Base-by-base conservation (phyloP, 768 basidiomycete genomes). In the Glaciozyma martinii region DNA sequence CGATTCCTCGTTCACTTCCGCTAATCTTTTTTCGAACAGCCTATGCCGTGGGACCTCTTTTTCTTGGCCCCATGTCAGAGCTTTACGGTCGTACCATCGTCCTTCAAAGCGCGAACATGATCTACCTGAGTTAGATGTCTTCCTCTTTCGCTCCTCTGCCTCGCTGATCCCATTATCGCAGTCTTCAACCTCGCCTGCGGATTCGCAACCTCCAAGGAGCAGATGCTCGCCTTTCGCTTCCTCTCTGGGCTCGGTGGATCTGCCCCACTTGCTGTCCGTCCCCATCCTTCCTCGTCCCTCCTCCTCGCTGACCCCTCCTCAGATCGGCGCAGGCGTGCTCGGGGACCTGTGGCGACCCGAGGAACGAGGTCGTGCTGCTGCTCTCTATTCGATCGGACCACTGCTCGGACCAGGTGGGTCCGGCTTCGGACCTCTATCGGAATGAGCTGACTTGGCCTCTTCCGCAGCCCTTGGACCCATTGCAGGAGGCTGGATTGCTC, bases 221-320 rank as follows among this genome's bases (percentile, higher is more conserved):
- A 87, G 68, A 76, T 88, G 18, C 82, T 87, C 57, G 84, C 78
- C 0, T 88, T 88, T 71, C 82, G 87, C 25, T 82, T 89, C 67
- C 75, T 88, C 3, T 77, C 86, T 1, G 87, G 87, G 3, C 63
- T 89, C 2, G 88, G 87, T 32, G 88, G 87, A 0, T 84, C 85
- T 60, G 87, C 86, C 0, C 85, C 87, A 9, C 76, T 87, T 2
- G 76, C 83, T 1, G 37, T 52, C 18, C 33, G 3, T 30, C 29
- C 53, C 3, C 12, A 15, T 33, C 56, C 27, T 9, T 40, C 42
- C n/a, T 40, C 29, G 21, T 1, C 57, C 7, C 16, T 18, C n/a
- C 32, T 3, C 32, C 7, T 33, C 21, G 16, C 57, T 30, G 27
- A 29, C 21, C 53, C 25, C n/a, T 6, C 16, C 50, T 29, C 30